Evolutionary conservation across 495 filamentous ascomycete genomes (phyloP).

Genomic region (Penicillium fimorum): DNA sequence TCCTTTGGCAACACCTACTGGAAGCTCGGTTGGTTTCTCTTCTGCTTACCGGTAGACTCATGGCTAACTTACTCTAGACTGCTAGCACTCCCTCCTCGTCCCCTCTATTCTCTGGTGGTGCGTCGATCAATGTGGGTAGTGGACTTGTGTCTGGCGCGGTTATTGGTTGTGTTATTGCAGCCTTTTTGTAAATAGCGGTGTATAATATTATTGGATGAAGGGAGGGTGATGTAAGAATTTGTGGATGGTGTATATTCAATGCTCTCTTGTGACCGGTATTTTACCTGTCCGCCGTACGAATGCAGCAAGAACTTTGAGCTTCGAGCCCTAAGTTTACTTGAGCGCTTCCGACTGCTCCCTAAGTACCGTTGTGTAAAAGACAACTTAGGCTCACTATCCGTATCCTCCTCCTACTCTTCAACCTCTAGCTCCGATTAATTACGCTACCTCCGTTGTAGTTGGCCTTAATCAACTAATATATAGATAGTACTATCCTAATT

Average conservation of each 20-base stretch:
- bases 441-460: too few relatives aligned
- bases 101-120: not conserved
- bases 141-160: not conserved
- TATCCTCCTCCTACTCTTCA: too few relatives aligned
- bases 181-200: not conserved
- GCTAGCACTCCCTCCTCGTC: not conserved
- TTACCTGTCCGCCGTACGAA: not conserved
- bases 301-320: not conserved
- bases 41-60: not conserved
- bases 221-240: not conserved
- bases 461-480: too few relatives aligned
- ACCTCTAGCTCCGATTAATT: too few relatives aligned
- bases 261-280: not conserved
- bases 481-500: too few relatives aligned
- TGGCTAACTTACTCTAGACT: not conserved
- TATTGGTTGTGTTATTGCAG: not conserved
- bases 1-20: not conserved
- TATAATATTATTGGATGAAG: not conserved
- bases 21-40: not conserved
- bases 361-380: too few relatives aligned
- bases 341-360: too few relatives aligned
- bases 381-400: too few relatives aligned
- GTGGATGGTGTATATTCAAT: not conserved
- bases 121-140: not conserved
- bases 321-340: too few relatives aligned